Evolutionary conservation across 371 early-diverging fungal genomes (phyloP).

Genomic region (Lichtheimia ramosa): DNA sequence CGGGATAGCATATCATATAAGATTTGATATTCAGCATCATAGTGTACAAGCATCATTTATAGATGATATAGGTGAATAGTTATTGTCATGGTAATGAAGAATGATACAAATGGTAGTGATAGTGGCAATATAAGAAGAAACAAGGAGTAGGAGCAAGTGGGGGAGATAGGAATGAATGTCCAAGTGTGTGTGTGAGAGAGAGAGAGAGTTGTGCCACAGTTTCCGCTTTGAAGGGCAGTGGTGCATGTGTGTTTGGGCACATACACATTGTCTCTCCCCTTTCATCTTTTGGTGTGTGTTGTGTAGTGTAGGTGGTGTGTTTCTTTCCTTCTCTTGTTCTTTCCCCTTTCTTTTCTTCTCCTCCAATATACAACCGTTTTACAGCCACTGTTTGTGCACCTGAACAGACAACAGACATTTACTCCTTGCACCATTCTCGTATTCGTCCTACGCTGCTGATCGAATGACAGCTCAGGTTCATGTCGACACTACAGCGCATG

Average conservation of each 20-base stretch:
- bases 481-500: constrained; percentile 14
- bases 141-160: no score
- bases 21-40: no score
- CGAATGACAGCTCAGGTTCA: constrained; percentile 19
- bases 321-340: constrained; percentile 6
- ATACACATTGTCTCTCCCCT: constrained; percentile 1
- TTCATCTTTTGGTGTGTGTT: neutral
- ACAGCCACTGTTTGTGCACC: neutral
- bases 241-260: constrained; percentile 10
- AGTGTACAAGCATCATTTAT: no score
- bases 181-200: neutral
- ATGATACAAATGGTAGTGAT: no score
- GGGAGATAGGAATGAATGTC: no score
- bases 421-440: neutral
- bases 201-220: constrained; percentile 13
- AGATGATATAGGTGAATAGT: no score
- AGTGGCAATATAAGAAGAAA: no score
- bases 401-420: neutral
- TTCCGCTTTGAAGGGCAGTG: neutral
- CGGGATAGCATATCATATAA: no score
- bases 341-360: neutral
- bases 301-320: neutral
- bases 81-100: no score
- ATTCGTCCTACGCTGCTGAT: neutral
- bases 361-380: constrained; percentile 3